These are phyloP conservation scores for Austroboletus niveus DNA, from an alignment of 1,284 basidiomycete genomes.

Conservation along the genomic window DNA sequence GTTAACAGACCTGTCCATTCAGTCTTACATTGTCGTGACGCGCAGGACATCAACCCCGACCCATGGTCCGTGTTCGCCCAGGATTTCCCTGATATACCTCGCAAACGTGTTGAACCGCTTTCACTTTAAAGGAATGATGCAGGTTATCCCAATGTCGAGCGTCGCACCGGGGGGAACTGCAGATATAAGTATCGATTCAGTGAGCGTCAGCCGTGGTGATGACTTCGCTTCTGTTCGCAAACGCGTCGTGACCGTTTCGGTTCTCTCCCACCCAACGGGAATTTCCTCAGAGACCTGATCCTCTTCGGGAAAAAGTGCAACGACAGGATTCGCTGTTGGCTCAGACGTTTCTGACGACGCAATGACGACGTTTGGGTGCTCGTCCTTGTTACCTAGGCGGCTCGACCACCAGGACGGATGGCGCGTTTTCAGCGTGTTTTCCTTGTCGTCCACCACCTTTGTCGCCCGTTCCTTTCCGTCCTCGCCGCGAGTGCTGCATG, in stretches of 20 bases:
- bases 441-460: constrained; percentile 17
- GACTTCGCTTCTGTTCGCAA: constrained; percentile 20
- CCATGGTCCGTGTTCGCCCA: constrained; percentile 70
- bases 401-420: constrained; percentile 1
- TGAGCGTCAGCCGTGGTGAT: constrained; percentile 17
- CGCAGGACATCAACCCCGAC: constrained; percentile 87
- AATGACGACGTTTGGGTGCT: constrained; percentile 22
- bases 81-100: constrained; percentile 75
- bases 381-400: constrained; percentile 6
- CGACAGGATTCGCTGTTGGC: constrained; percentile 1
- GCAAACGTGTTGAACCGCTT: constrained; percentile 85
- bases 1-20: constrained; percentile 30
- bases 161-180: constrained; percentile 58
- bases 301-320: constrained; percentile 16
- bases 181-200: constrained; percentile 32
- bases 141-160: constrained; percentile 86
- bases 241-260: constrained; percentile 23
- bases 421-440: constrained; percentile 21
- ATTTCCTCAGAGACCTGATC: constrained; percentile 15
- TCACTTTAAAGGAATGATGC: constrained; percentile 82
- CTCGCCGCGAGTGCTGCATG: constrained; percentile 15
- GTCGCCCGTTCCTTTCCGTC: constrained; percentile 17
- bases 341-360: constrained; percentile 15
- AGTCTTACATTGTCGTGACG: constrained; percentile 48
- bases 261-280: constrained; percentile 17